Evolutionary conservation across 73 alveolate species (phyloP).

Genomic region (Paramecium primaurelia): DNA sequence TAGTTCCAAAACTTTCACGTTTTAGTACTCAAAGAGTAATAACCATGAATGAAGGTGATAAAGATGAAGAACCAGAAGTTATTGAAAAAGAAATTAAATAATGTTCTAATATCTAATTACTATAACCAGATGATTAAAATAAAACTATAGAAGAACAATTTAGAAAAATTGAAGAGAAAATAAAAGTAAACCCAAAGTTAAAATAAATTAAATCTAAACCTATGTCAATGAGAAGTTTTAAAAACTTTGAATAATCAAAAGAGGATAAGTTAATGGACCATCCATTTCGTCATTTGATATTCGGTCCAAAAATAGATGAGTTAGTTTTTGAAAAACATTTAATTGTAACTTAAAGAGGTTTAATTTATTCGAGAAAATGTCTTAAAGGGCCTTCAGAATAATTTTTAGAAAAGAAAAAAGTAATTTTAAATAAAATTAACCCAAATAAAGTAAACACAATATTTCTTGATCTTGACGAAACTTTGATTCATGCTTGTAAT

Average conservation of each 20-base stretch:
- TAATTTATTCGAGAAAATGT: conserved; percentile 38
- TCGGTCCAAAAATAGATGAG: conserved; percentile 22
- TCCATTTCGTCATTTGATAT: conserved; percentile 55
- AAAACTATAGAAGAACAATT: background rate
- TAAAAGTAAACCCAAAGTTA: background rate
- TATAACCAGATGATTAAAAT: background rate
- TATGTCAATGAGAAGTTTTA: background rate
- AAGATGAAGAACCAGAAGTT: background rate
- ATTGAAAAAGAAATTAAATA: background rate
- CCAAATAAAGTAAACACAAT: conserved; percentile 64
- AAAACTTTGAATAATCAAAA: background rate
- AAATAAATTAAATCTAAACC: background rate
- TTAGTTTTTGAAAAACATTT: conserved; percentile 30
- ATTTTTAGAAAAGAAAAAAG: conserved; percentile 18
- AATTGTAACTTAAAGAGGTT: conserved; percentile 35
- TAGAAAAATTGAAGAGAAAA: background rate
- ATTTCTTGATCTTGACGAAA: conserved; percentile 83
- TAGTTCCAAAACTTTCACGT: background rate
- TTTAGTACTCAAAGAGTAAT: background rate
- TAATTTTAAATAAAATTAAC: background rate
- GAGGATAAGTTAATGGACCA: background rate
- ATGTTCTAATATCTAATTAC: background rate
- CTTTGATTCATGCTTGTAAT: conserved; percentile 72
- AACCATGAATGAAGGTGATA: background rate
- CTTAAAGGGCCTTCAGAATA: conserved; percentile 54